Conservation (phyloP, 768 basidiomycete species). For the Tephrocybe sp. region DNA sequence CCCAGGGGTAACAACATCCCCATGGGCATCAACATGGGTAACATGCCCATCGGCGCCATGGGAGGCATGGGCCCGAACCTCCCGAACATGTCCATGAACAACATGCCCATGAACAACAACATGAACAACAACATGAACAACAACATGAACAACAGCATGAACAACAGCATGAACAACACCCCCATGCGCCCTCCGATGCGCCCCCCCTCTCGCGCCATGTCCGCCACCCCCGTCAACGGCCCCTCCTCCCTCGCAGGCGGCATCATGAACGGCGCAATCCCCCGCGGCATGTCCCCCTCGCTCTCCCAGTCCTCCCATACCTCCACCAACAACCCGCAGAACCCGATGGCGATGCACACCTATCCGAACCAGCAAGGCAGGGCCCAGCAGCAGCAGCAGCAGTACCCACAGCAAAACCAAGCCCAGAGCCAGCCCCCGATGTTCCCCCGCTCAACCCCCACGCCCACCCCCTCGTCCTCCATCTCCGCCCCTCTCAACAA, state of each 20-base stretch:
- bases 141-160: too few relatives aligned
- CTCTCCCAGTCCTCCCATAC: too few relatives aligned
- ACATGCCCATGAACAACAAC: not conserved
- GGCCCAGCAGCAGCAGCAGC: too few relatives aligned
- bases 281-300: slow-evolving; percentile 1
- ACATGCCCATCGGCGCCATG: slow-evolving; percentile 9
- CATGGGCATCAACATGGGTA: not conserved
- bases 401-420: not conserved
- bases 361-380: slow-evolving; percentile 7
- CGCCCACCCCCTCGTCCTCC: too few relatives aligned
- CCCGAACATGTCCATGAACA: not conserved
- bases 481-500: too few relatives aligned
- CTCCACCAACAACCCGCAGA: too few relatives aligned
- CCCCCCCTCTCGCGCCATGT: slow-evolving; percentile 17
- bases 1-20: slow-evolving; percentile 1
- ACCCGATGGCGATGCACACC: slow-evolving; percentile 5
- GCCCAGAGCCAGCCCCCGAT: too few relatives aligned
- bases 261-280: too few relatives aligned
- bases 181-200: slow-evolving; percentile 3
- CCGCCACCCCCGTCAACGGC: slow-evolving; percentile 6
- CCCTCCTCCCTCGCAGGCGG: too few relatives aligned
- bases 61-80: slow-evolving; percentile 10
- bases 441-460: too few relatives aligned
- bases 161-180: too few relatives aligned
- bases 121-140: too few relatives aligned